Evolutionary conservation across 257 asterid genomes (phyloP).

Genomic region (Solanum sejunctum): DNA sequence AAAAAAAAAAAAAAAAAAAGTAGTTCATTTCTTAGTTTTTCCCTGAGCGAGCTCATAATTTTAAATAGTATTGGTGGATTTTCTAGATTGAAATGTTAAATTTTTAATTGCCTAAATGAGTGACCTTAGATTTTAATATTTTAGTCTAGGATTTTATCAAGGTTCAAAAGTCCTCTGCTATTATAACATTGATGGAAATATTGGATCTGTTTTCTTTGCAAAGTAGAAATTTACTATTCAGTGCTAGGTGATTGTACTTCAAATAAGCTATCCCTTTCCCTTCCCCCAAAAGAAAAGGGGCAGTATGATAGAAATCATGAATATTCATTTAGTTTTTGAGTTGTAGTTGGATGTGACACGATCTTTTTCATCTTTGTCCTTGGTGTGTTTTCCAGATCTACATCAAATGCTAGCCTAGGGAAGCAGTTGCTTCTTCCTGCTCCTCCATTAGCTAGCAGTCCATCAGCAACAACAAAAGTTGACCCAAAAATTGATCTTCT

Average conservation of each 20-base stretch:
- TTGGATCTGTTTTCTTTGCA: not conserved
- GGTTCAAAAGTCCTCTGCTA: not conserved
- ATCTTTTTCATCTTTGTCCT: not conserved
- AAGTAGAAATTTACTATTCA: not conserved
- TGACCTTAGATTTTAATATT: not conserved
- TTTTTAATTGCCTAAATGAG: not conserved
- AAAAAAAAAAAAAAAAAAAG: no score
- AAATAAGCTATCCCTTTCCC: not conserved
- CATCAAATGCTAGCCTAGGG: slow-evolving; percentile 47
- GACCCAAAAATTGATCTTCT: slow-evolving; percentile 74
- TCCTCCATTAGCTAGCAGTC: slow-evolving; percentile 44
- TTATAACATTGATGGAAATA: not conserved
- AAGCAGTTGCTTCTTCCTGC: slow-evolving; percentile 50
- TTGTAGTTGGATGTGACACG: not conserved
- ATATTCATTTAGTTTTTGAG: not conserved
- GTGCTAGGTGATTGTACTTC: not conserved
- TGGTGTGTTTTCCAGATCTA: slow-evolving; percentile 33
- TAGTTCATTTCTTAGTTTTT: not conserved
- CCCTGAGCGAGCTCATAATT: not conserved
- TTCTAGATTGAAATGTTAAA: not conserved
- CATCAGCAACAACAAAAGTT: slow-evolving; percentile 28
- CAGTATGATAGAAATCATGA: not conserved
- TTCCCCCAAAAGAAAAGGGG: not conserved
- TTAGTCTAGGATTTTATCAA: not conserved
- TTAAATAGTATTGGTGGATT: not conserved